Evolutionary conservation across 1,284 basidiomycete species (phyloP), one percentile per base, ranked within the genome.

Genomic region (Pisolithus thermaeus): DNA sequence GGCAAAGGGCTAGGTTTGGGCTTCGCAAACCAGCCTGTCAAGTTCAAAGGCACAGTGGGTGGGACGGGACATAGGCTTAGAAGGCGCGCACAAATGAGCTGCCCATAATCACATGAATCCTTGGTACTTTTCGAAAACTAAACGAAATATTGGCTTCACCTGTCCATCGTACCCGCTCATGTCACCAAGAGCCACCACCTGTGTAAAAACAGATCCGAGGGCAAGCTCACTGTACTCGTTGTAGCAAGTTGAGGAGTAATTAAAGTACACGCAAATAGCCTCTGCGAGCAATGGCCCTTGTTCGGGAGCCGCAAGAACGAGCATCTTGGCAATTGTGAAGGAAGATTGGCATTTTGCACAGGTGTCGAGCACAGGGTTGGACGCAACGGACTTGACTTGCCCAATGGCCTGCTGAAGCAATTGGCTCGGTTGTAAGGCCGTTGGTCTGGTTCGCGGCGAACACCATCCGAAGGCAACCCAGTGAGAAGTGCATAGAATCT

Each of bases 1-100:
- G 79, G 81, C 1, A 83, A 70, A 20, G 84, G 82, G 44, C 76
- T 71, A 0, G 87, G 87, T 59, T 88, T 89, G 3, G 83, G 83
- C 58, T 77, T 82, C 32, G 72, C 69, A 60, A 84, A 84, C 77
- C 79, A 83, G 11, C 60, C 59, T 0, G 73, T 78, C 47, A 80
- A 54, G 62, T 83, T 73, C 46, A 83, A 70, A 7, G 75, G 70
- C 1, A 75, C 64, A 0, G 77, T 71, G 1, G 74, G 72, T 3
- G 82, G 77, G n/a, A 76, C 64, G 0, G 77, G 69, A 57, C 81
- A 83, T 36, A 75, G 54, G 4, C 60, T 54, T 7, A 81, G 53
- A 59, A 79, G 79, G 55, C 73, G 73, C 36, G 75, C 64, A 58
- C 80, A 82, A 30, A 83, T 60, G 55, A 74, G 59, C 77, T 79